Base-by-base conservation (phyloP, 2,329 filamentous ascomycete genomes). In the Fusarium sp. region DNA sequence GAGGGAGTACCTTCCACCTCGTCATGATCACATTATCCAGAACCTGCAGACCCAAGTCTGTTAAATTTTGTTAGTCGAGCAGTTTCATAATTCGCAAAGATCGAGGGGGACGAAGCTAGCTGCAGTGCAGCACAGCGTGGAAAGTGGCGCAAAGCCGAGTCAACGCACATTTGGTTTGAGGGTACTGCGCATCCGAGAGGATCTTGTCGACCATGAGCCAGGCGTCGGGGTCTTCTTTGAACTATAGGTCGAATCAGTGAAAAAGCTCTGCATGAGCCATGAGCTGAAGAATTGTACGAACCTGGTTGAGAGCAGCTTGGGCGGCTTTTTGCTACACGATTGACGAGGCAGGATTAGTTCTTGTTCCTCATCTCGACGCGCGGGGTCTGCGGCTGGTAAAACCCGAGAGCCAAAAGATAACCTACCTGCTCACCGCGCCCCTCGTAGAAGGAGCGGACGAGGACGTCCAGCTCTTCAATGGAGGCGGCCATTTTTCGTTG, bases 191-290 rank as follows among this genome's bases (percentile, higher is more conserved):
- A 81, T 97, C 92, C 82, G 95, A 92, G 69, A 99, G 88, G 77
- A 99, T 97, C 84, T 97, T 94, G 80, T 98, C 96, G 77, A 98
- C 96, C 80, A 98, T 89, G 73, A 98, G 88, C 96, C 96, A 99
- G 65, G 96, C 92, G 84, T 99, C 96, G 62, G 95, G 94, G 78
- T 98, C 97, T 85, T 98, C 96, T 83, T 98, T 98, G 88, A 99
- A 99, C 93, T 98, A 69, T 46, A 65, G 70, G 22, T 37, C 49
- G 57, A 57, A 67, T 72, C 47, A 77, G 75, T 52, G 42, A 55
- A 57, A 61, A 54, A 30, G 24, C 42, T 42, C 10, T 40, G 11
- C 20, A 30, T 6, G 3, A 18, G 16, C 16, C n/a, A 12, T 7
- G 32, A 46, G 53, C 24, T 52, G 47, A n/a, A 27, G 25, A 71